Base-by-base conservation (phyloP, 805 yeast species). In the Debaryomyces prosopidis region DNA sequence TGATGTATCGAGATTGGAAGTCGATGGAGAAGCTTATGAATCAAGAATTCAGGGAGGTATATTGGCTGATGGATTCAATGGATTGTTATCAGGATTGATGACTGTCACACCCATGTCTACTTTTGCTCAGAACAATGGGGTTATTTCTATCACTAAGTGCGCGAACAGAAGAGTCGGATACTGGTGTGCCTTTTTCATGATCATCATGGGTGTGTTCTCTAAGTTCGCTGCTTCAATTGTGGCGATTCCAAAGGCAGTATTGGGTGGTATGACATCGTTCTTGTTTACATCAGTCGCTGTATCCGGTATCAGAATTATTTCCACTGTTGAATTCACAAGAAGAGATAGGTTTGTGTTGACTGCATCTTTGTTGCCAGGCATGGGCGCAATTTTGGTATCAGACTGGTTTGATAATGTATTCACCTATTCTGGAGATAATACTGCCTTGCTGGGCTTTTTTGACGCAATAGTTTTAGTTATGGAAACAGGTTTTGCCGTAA, bases 101-200 rank as follows among this genome's bases (percentile, higher is more conserved):
- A 89, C 96, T 16, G 71, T 87, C 44, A 86, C 96, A n/a, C 96
- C 97, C 46, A 75, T 89, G 81, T 84, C 95, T 10, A 85, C 94
- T 0, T 91, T 91, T 72, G 96, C 97, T 11, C 97, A 90, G 69
- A 91, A 91, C 69, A 91, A 91, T 63, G 97, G 97, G 75, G 96
- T 90, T 47, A 89, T 90, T 53, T 84, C 96, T 35, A 77, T 91
- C 63, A 91, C 97, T 40, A 89, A 88, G 64, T 89, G 96, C 69
- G 97, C 96, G 39, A 84, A 88, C 57, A 79, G 95, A 69, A 73
- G 77, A 40, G 89, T 81, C 18, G 97, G 94, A 33, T 83, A 81
- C 65, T 85, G 88, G 81, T 80, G 87, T 69, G 85, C 88, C 51
- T 80, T 88, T 72, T 88, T 87, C 74, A 70, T 90, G 52, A 59